These are phyloP conservation scores for Lophiostoma macrostomum DNA, from an alignment of 495 filamentous ascomycete genomes.

Conservation along the genomic window DNA sequence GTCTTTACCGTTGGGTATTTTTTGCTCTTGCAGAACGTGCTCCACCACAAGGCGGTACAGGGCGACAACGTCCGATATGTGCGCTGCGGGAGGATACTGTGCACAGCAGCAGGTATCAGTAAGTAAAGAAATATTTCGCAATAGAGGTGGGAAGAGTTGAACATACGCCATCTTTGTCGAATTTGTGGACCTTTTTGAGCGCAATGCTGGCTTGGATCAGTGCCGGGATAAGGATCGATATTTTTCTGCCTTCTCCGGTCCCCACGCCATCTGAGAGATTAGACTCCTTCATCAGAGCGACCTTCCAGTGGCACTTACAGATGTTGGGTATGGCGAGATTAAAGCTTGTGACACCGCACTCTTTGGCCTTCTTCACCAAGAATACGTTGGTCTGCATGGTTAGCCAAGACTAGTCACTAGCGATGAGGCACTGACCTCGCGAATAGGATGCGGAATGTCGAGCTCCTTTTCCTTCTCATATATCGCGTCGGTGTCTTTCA, in stretches of 20 bases:
- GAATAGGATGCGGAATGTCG: conserved; percentile 30
- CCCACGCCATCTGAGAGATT: conserved; percentile 40
- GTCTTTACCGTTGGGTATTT: conserved; percentile 39
- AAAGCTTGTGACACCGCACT: conserved; percentile 38
- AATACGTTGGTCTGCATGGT: conserved; percentile 31
- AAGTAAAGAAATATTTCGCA: too few species aligned
- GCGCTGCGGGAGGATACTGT: conserved; percentile 33
- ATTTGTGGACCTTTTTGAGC: conserved; percentile 42
- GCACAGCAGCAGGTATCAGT: conserved; percentile 15
- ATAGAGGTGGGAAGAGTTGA: background rate
- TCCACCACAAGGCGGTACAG: conserved; percentile 39
- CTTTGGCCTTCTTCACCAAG: conserved; percentile 35
- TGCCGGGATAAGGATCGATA: conserved; percentile 42
- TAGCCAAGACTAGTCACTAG: background rate
- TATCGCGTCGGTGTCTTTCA: conserved; percentile 37
- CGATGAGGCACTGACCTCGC: conserved; percentile 32
- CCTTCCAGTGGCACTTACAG: too few species aligned
- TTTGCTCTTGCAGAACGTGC: conserved; percentile 39
- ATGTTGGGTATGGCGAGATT: conserved; percentile 36
- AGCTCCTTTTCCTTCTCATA: conserved; percentile 36
- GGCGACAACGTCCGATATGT: conserved; percentile 42
- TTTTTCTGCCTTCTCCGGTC: conserved; percentile 41
- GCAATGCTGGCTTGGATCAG: conserved; percentile 38
- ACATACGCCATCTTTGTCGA: conserved; percentile 38
- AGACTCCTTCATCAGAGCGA: too few species aligned